Evolutionary conservation across 1,139 yeast species (phyloP).

Genomic region (Saccharomyces hybrid): DNA sequence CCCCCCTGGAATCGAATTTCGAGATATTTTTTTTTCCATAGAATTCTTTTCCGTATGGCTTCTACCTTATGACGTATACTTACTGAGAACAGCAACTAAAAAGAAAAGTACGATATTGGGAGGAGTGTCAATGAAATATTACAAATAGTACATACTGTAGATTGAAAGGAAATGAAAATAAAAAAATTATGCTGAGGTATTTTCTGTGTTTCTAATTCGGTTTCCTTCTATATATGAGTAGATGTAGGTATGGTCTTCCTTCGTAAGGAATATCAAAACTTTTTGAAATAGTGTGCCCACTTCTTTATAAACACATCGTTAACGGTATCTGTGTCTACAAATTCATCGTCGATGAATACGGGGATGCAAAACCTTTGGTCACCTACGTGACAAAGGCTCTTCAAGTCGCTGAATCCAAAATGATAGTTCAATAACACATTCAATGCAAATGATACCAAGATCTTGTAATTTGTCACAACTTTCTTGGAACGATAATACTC

Average conservation of each 20-base stretch:
- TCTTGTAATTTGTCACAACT: slow-evolving; percentile 33
- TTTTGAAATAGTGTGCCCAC: slow-evolving; percentile 30
- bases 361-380: slow-evolving; percentile 24
- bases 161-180: too few species aligned
- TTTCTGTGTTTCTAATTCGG: too few species aligned
- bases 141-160: too few species aligned
- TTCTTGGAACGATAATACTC: slow-evolving; percentile 25
- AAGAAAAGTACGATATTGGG: not conserved
- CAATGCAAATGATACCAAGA: slow-evolving; percentile 33
- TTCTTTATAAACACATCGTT: slow-evolving; percentile 25
- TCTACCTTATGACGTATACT: not conserved
- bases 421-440: slow-evolving; percentile 40
- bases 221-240: too few species aligned
- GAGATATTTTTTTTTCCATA: not conserved
- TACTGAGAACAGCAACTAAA: not conserved
- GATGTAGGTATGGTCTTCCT: too few species aligned
- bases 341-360: slow-evolving; percentile 17
- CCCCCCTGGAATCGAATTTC: not conserved
- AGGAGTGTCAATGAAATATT: too few species aligned
- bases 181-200: too few species aligned
- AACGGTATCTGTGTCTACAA: slow-evolving; percentile 16
- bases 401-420: slow-evolving; percentile 41
- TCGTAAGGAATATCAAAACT: slow-evolving; percentile 14
- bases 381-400: slow-evolving; percentile 23
- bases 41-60: not conserved